Evolutionary conservation across 768 basidiomycete species (phyloP), one percentile per base, ranked within the genome.

Genomic region (Arthromyces matolae): DNA sequence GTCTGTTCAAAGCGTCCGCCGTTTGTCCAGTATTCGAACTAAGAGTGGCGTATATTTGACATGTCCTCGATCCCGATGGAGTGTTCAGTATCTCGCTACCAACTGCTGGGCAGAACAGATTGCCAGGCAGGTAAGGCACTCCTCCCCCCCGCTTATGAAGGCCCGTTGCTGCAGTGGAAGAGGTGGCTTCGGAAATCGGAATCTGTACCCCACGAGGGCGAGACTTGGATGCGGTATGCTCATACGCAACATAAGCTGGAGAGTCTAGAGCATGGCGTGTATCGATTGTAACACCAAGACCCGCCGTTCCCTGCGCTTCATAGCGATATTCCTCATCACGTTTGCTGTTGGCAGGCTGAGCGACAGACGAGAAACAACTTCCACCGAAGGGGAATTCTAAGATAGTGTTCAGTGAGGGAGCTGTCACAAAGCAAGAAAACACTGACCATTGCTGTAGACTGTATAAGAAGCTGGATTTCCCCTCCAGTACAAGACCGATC

Each of bases 61-160:
- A 40, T 16, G 5, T 40, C n/a, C 27, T 40, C 24, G 38, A 25
- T 25, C 23, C 38, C n/a, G 38, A n/a, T n/a, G 37, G 37, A 38
- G 23, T 10, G 12, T 40, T 25, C 14, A 40, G 27, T 8, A 40
- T 40, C 5, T 40, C 38, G 27, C 38, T 40, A 16, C 9, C 38
- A 5, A 25, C 24, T 40, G 38, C 38, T 16, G 38, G 38, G n/a
- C 38, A 40, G n/a, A 40, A 40, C n/a, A 40, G 24, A n/a, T 40
- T 40, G n/a, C 38, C 38, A 8, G 38, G 38, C 18, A 40, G 23
- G 24, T 24, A 40, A 16, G 38, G 38, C n/a, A 40, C 14, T 16
- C 38, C 38, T 8, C 23, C 38, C 8, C 38, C n/a, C 12, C 18
- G n/a, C 23, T 25, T 4, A 25, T 25, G 23, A n/a, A n/a, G n/a